Conservation (phyloP, 2,329 filamentous ascomycete genomes). For the Ascocoryne sarcoides region DNA sequence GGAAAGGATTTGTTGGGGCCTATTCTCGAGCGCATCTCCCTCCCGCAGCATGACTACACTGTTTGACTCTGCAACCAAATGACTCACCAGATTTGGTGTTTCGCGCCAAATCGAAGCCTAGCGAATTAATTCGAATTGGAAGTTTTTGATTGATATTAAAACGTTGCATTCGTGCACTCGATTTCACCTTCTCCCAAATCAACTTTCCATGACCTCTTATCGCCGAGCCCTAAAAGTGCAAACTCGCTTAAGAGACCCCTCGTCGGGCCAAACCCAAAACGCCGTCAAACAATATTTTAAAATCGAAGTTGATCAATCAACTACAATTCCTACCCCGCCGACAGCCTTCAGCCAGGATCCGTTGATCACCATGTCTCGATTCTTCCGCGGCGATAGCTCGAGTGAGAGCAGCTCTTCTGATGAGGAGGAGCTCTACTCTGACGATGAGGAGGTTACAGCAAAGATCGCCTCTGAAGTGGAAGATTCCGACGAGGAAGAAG, state of each 20-base stretch:
- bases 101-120: too few relatives aligned
- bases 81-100: too few relatives aligned
- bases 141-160: too few relatives aligned
- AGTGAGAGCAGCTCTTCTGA: conserved; percentile 87
- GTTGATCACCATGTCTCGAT: conserved; percentile 72
- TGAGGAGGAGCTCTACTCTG: conserved; percentile 88
- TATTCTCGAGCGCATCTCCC: too few relatives aligned
- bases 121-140: too few relatives aligned
- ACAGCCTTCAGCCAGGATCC: conserved; percentile 2
- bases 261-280: conserved; percentile 4
- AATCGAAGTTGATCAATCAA: background rate
- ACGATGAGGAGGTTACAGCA: conserved; percentile 54
- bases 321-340: background rate
- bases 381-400: conserved; percentile 96
- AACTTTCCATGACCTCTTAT: too few relatives aligned
- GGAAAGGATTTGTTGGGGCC: too few relatives aligned
- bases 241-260: conserved; percentile 13
- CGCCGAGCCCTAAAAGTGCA: conserved; percentile 3
- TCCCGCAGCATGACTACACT: too few relatives aligned
- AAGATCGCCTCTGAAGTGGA: conserved; percentile 37
- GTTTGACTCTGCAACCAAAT: too few relatives aligned
- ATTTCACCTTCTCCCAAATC: too few relatives aligned
- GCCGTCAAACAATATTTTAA: conserved; percentile 11
- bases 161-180: too few relatives aligned
- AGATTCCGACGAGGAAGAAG: conserved; percentile 43